phyloP scores from a whole-genome alignment of 805 yeast species.

The Cephaloascus albidus region DNA sequence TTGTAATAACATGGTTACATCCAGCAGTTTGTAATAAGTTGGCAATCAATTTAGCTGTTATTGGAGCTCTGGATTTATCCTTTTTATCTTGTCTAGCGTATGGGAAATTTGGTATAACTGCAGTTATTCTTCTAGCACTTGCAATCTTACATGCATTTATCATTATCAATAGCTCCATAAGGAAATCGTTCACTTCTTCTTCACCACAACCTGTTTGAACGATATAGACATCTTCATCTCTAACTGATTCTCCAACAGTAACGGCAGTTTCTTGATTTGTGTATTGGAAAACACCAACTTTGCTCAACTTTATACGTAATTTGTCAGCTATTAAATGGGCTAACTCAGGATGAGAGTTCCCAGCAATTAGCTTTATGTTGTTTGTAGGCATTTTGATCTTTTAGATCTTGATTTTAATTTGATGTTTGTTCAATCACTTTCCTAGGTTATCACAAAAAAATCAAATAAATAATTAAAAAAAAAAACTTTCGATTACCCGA shows the following conservation, averaged over 20 bases:
- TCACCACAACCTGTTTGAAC: constrained; percentile 82
- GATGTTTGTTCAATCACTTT: too few species aligned
- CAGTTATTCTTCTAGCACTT: constrained; percentile 88
- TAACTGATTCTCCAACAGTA: constrained; percentile 75
- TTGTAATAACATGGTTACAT: constrained; percentile 88
- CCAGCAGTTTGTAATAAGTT: constrained; percentile 90
- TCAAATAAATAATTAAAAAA: too few species aligned
- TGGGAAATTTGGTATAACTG: constrained; percentile 91
- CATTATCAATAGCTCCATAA: constrained; percentile 83
- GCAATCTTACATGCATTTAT: constrained; percentile 95
- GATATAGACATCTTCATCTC: constrained; percentile 85
- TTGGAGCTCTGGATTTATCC: constrained; percentile 93
- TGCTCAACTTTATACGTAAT: constrained; percentile 60
- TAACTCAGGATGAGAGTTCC: constrained; percentile 78
- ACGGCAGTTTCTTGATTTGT: constrained; percentile 87
- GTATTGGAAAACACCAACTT: constrained; percentile 75
- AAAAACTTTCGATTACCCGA: too few species aligned
- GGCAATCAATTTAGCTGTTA: constrained; percentile 90
- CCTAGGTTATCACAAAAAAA: too few species aligned
- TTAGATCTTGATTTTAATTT: too few species aligned
- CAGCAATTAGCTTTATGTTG: constrained; percentile 43
- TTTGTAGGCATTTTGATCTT: constrained; percentile 10
- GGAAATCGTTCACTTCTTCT: constrained; percentile 63
- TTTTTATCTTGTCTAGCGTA: constrained; percentile 97
- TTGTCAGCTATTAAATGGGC: constrained; percentile 62